Percentiles rank a stretch among this genome's conserved stretches.
Conservation (phyloP, 148 eudicot genomes). For the Persicaria tinctoria region DNA sequence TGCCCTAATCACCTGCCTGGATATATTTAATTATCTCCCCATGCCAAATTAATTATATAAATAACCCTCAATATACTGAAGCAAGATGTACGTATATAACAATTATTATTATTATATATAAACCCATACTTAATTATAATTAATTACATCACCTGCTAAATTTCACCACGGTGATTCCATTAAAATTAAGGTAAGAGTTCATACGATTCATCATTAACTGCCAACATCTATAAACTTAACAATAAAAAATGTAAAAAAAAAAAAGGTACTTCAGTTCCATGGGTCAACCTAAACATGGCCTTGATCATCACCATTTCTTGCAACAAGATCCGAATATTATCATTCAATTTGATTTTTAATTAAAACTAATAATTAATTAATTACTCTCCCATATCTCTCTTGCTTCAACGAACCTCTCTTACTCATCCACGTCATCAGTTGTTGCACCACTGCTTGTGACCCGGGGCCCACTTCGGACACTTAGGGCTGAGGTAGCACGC, state of each 20-base stretch:
- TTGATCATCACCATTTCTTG: not conserved
- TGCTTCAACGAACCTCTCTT: not conserved
- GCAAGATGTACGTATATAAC: not conserved
- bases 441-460: constrained; percentile 76
- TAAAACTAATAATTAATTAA: not conserved
- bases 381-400: not conserved
- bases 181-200: not conserved
- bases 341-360: not conserved
- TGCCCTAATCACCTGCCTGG: constrained; percentile 42
- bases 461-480: constrained; percentile 84
- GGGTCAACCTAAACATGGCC: constrained; percentile 2
- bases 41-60: not conserved
- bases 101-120: not conserved
- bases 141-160: not conserved
- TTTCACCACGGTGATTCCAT: not conserved
- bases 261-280: not conserved
- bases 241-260: constrained; percentile 2
- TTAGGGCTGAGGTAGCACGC: constrained; percentile 63
- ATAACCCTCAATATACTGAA: not conserved
- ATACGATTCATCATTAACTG: not conserved
- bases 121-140: not conserved
- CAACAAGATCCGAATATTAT: not conserved
- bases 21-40: constrained; percentile 4
- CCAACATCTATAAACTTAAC: constrained; percentile 2
- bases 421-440: constrained; percentile 27